These are phyloP conservation scores for Strobilomyces confusus DNA, from an alignment of 768 basidiomycete genomes.

Conservation along the genomic window DNA sequence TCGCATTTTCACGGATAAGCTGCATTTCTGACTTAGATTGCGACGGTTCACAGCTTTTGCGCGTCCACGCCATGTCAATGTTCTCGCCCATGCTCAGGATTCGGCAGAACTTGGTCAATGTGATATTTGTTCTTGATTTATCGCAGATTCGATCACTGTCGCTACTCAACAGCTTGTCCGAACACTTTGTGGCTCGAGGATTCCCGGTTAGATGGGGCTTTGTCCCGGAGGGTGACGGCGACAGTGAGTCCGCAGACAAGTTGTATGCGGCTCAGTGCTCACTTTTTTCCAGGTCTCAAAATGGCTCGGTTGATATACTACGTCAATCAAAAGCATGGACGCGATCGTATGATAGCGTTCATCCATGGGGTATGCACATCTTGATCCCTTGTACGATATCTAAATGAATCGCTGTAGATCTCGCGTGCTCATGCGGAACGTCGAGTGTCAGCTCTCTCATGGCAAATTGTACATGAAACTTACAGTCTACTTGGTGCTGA, in stretches of 20 bases:
- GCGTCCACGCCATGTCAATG: slow-evolving; percentile 42
- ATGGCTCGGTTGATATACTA: slow-evolving; percentile 76
- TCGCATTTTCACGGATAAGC: neutral
- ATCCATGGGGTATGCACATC: slow-evolving; percentile 43
- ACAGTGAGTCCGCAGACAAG: slow-evolving; percentile 28
- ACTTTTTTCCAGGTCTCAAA: slow-evolving; percentile 42
- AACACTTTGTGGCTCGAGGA: slow-evolving; percentile 64
- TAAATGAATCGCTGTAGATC: slow-evolving; percentile 29
- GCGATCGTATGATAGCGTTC: slow-evolving; percentile 59
- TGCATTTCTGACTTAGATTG: slow-evolving; percentile 1
- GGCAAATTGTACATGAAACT: slow-evolving; percentile 37
- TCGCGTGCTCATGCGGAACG: slow-evolving; percentile 33
- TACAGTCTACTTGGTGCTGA: slow-evolving; percentile 37
- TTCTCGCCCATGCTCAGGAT: slow-evolving; percentile 76
- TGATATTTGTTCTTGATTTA: slow-evolving; percentile 78
- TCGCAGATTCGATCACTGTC: slow-evolving; percentile 55
- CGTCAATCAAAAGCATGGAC: slow-evolving; percentile 58
- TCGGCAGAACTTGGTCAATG: slow-evolving; percentile 77
- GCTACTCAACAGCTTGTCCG: slow-evolving; percentile 61
- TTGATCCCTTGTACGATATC: neutral
- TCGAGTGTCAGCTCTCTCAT: slow-evolving; percentile 37
- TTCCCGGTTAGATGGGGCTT: slow-evolving; percentile 84
- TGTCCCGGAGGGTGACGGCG: slow-evolving; percentile 57
- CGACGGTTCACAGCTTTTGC: slow-evolving; percentile 24
- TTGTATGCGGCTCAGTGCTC: neutral